Percentiles rank a stretch among this genome's conserved stretches.
phyloP scores from a whole-genome alignment of 345 rosid genomes.

The Euphorbia peplus region DNA sequence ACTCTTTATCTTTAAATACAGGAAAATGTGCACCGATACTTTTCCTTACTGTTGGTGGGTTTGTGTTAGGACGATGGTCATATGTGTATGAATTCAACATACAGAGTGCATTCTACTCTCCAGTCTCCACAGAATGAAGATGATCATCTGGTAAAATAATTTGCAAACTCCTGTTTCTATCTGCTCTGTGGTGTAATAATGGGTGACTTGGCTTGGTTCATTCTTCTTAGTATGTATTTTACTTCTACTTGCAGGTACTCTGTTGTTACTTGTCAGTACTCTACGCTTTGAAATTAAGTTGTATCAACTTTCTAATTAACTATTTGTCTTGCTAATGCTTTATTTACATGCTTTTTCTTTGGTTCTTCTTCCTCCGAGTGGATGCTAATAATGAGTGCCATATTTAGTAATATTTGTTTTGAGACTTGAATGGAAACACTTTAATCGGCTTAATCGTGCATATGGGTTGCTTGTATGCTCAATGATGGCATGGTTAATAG shows the following conservation, averaged over 20 bases:
- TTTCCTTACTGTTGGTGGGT: slow-evolving; percentile 12
- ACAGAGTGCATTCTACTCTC: neutral
- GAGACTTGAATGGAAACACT: neutral
- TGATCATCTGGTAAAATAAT: neutral
- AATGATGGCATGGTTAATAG: neutral
- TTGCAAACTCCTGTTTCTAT: neutral
- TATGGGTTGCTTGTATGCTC: neutral
- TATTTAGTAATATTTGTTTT: neutral
- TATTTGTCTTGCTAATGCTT: neutral
- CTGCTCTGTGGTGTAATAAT: slow-evolving; percentile 5
- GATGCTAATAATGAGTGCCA: neutral
- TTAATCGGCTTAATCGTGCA: slow-evolving; percentile 6
- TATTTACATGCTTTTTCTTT: slow-evolving; percentile 5
- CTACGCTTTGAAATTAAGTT: slow-evolving; percentile 3
- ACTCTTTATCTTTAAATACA: neutral
- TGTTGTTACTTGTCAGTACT: slow-evolving; percentile 6
- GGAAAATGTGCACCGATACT: neutral
- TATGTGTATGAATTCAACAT: slow-evolving; percentile 7
- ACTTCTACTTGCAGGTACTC: slow-evolving; percentile 10
- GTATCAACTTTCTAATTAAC: slow-evolving; percentile 3
- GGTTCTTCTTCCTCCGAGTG: neutral
- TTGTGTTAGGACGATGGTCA: slow-evolving; percentile 1
- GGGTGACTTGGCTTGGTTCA: neutral
- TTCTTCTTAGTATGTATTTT: slow-evolving; percentile 2
- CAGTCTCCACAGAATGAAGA: neutral